Evolutionary conservation across 2,329 filamentous ascomycete genomes (phyloP), one percentile per base, ranked within the genome.

Genomic region (Trichoderma koningiopsis): DNA sequence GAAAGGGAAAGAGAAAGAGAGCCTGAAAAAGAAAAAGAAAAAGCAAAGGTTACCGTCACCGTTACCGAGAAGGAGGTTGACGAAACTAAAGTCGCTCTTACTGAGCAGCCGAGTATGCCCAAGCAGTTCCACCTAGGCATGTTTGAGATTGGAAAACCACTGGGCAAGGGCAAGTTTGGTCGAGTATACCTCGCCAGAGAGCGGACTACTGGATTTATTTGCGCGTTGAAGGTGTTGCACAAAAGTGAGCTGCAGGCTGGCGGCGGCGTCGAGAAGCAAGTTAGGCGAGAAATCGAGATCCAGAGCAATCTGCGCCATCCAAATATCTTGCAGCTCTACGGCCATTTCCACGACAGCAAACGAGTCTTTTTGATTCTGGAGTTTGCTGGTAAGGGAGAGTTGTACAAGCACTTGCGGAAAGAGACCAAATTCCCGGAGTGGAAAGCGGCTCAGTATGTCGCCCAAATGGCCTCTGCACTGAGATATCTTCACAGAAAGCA

Each of bases 111-210:
- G 47, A 76, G 79, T 72, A 69, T 82, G 24, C 86, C 86, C 55
- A 89, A 88, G 74, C 81, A 93, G 74, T 94, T 94, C 81, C 93
- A 97, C 77, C 88, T 97, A 4, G 89, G 89, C 74, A 91, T 92
- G 89, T 92, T 92, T 77, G 90, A 92, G 74, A 92, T 92, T 69
- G 90, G 90, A 52, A 90, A 90, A 72, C 89, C 90, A 0, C 81
- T 92, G 0, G 90, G 90, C 29, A 92, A 92, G 77, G 90, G 90
- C 70, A 92, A 92, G 74, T 92, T 92, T 74, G 90, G 90, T 1
- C 85, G 90, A 63, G 90, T 92, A 1, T 92, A 92, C 73, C 85
- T 92, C 16, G 90, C 89, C 57, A 88, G 89, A 63, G 89, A 92
- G 76, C 85, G 88, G 53, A 84, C 83, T 5, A 87, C 86, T 1